phyloP scores from a whole-genome alignment of 2,329 filamentous ascomycete species.

The Hypoxylon sp. region DNA sequence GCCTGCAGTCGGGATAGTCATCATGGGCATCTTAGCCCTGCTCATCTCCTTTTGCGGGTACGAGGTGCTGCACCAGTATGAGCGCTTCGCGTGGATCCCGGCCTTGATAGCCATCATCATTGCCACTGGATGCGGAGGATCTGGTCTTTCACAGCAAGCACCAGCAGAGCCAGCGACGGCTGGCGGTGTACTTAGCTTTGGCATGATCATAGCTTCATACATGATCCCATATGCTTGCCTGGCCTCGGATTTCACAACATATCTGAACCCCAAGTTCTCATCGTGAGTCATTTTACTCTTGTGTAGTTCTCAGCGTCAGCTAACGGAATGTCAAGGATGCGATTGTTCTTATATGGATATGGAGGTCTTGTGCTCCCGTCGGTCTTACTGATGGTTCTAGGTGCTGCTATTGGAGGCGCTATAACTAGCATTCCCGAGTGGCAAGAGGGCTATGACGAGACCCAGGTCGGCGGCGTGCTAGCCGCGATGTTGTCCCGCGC shows the following conservation, averaged over 20 bases:
- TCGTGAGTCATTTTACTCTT: constrained; percentile 54
- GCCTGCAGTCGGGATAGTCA: constrained; percentile 69
- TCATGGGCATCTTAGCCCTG: constrained; percentile 69
- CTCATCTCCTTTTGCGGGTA: constrained; percentile 73
- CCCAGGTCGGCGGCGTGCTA: constrained; percentile 69
- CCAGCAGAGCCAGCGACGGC: constrained; percentile 58
- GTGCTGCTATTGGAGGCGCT: constrained; percentile 73
- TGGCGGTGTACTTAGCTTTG: constrained; percentile 65
- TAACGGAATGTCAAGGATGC: constrained; percentile 42
- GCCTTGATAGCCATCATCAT: constrained; percentile 67
- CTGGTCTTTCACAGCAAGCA: constrained; percentile 62
- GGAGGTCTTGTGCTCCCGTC: constrained; percentile 67
- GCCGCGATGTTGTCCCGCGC: constrained; percentile 69
- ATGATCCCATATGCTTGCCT: constrained; percentile 72
- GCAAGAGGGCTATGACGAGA: constrained; percentile 65
- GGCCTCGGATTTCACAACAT: constrained; percentile 71
- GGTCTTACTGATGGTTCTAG: constrained; percentile 71
- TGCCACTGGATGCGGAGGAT: constrained; percentile 66
- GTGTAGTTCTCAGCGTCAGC: constrained; percentile 4
- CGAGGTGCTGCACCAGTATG: constrained; percentile 67
- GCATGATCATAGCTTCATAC: constrained; percentile 72
- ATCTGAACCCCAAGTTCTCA: constrained; percentile 68
- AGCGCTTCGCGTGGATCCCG: constrained; percentile 69
- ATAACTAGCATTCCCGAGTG: constrained; percentile 66
- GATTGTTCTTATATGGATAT: constrained; percentile 68